A percentile compares a stretch with the other conserved stretches of the same genome.
Conservation (phyloP, 139 green algal species). For the Tetraselmis chui region DNA sequence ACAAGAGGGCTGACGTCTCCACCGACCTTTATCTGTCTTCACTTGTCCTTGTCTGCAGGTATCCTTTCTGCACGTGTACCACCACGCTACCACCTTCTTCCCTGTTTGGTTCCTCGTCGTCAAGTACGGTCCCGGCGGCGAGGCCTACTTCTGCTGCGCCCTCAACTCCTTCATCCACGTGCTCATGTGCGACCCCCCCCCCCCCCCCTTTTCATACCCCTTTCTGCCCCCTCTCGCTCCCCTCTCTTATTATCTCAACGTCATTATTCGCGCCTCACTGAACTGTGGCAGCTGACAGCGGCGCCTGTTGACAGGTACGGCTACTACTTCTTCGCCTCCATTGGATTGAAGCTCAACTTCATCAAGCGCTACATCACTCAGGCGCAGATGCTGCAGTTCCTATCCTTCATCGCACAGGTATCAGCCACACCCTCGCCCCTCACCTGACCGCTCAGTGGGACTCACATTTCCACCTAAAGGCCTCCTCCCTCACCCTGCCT, state of each 20-base stretch:
- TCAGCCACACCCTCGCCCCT: no score
- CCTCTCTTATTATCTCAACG: neutral
- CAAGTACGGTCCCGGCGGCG: slow-evolving; percentile 36
- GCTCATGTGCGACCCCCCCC: slow-evolving; percentile 23
- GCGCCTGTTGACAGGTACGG: slow-evolving; percentile 23
- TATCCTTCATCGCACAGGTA: slow-evolving; percentile 23
- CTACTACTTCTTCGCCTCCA: slow-evolving; percentile 34
- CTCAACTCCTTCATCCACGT: slow-evolving; percentile 45
- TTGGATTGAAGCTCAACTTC: slow-evolving; percentile 11
- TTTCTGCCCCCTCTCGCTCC: neutral
- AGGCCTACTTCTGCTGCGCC: slow-evolving; percentile 36
- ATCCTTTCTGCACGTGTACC: slow-evolving; percentile 48
- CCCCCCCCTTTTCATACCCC: neutral
- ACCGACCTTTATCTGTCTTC: neutral
- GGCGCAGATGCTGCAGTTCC: slow-evolving; percentile 40
- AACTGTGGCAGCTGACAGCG: neutral
- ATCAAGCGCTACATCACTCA: slow-evolving; percentile 38
- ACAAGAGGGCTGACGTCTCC: no score
- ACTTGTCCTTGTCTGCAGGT: slow-evolving; percentile 21
- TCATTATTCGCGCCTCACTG: neutral
- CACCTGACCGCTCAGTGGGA: no score
- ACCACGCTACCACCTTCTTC: slow-evolving; percentile 49
- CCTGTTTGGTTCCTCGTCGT: slow-evolving; percentile 34
- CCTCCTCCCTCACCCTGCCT: neutral
- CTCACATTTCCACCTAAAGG: no score